Conservation (phyloP, 768 basidiomycete species). For the Termitomyces sp. region DNA sequence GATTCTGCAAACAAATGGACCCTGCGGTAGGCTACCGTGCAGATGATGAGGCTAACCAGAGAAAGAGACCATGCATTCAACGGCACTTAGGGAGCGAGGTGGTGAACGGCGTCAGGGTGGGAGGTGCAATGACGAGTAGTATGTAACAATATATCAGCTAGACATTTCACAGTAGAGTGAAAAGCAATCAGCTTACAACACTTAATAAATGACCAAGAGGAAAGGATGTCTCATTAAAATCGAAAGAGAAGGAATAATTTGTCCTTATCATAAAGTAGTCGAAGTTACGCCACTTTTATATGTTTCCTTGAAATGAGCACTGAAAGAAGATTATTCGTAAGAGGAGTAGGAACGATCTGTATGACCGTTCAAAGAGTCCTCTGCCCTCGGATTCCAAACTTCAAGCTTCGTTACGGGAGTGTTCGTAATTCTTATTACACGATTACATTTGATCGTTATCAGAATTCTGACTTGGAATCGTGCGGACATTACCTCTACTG, state of each 20-base stretch:
- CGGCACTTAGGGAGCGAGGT: not conserved
- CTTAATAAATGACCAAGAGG: not conserved
- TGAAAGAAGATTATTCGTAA: too few relatives aligned
- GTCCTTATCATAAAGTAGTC: not conserved
- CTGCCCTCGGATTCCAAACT: too few relatives aligned
- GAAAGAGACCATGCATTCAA: not conserved
- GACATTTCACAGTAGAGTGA: not conserved
- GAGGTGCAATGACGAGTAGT: not conserved
- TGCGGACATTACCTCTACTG: too few relatives aligned
- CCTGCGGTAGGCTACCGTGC: constrained; percentile 10
- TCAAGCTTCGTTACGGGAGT: too few relatives aligned
- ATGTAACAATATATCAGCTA: not conserved
- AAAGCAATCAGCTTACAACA: not conserved
- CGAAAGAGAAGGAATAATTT: not conserved
- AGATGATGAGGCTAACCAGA: not conserved
- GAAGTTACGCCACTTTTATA: not conserved
- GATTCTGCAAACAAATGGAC: constrained; percentile 32
- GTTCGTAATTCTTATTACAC: too few relatives aligned
- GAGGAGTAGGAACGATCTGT: too few relatives aligned
- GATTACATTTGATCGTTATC: too few relatives aligned
- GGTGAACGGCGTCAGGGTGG: not conserved
- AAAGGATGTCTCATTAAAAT: not conserved
- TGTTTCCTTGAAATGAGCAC: not conserved
- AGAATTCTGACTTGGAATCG: too few relatives aligned
- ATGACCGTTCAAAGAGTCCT: too few relatives aligned